phyloP scores from a whole-genome alignment of 148 eudicot species.

The Vaccinium vitisidaea region DNA sequence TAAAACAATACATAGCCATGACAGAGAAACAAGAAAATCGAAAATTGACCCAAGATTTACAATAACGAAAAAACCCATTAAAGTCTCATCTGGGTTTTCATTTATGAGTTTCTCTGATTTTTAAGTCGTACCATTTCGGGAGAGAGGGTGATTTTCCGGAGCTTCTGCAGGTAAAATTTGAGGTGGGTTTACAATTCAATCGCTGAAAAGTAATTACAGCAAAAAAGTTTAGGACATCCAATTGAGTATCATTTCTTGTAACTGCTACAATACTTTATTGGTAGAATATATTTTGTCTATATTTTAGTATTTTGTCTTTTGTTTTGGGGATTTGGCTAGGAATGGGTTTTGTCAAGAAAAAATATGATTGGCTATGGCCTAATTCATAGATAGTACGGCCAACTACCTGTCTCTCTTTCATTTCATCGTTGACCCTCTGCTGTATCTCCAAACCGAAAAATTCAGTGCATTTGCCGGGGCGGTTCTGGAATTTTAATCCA shows the following conservation, averaged over 20 bases:
- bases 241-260: neutral
- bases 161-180: constrained; percentile 3
- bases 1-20: neutral
- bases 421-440: neutral
- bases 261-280: neutral
- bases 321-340: neutral
- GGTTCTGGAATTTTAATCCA: too few species aligned
- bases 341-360: neutral
- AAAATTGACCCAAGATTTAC: neutral
- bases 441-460: neutral
- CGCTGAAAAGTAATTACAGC: neutral
- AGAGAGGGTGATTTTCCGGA: neutral
- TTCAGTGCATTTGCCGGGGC: neutral
- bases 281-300: neutral
- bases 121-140: neutral
- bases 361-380: neutral
- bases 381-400: neutral
- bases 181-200: constrained; percentile 1
- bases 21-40: neutral
- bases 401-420: constrained; percentile 8
- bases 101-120: neutral
- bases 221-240: neutral
- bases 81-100: neutral
- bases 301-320: neutral
- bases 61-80: neutral